Evolutionary conservation across 2,329 filamentous ascomycete species (phyloP).

Genomic region (Paracorniculantispora psalliotae): DNA sequence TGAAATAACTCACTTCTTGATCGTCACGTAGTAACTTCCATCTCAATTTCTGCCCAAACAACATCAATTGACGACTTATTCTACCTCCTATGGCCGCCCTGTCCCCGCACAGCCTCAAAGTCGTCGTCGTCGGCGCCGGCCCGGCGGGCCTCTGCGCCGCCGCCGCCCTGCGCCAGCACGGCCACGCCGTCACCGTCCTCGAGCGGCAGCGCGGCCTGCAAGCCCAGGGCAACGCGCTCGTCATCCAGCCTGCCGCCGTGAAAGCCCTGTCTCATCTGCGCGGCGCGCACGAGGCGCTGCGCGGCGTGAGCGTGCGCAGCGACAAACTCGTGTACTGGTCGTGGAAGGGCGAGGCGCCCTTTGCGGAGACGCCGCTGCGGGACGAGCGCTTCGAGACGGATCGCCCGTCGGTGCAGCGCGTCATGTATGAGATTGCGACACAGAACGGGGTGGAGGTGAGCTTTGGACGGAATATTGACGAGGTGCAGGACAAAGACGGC

Average conservation of each 20-base stretch:
- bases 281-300: slow-evolving; percentile 5
- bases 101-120: background rate
- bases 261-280: background rate
- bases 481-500: background rate
- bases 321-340: slow-evolving; percentile 9
- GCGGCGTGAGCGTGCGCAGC: slow-evolving; percentile 1
- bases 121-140: slow-evolving; percentile 9
- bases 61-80: too few species aligned
- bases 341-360: slow-evolving; percentile 4
- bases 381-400: slow-evolving; percentile 15
- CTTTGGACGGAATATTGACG: background rate
- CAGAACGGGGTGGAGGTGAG: background rate
- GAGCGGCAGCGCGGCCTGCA: slow-evolving; percentile 3
- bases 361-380: background rate
- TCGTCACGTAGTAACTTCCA: too few species aligned
- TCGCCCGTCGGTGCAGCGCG: slow-evolving; percentile 6
- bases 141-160: slow-evolving; percentile 10
- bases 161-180: slow-evolving; percentile 1
- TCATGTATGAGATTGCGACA: background rate
- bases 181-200: slow-evolving; percentile 9
- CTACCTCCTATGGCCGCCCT: background rate
- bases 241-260: slow-evolving; percentile 12
- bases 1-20: background rate
- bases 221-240: slow-evolving; percentile 4
- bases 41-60: too few species aligned